Conservation (phyloP, 305 asterid species). For the Fraxinus sp. region DNA sequence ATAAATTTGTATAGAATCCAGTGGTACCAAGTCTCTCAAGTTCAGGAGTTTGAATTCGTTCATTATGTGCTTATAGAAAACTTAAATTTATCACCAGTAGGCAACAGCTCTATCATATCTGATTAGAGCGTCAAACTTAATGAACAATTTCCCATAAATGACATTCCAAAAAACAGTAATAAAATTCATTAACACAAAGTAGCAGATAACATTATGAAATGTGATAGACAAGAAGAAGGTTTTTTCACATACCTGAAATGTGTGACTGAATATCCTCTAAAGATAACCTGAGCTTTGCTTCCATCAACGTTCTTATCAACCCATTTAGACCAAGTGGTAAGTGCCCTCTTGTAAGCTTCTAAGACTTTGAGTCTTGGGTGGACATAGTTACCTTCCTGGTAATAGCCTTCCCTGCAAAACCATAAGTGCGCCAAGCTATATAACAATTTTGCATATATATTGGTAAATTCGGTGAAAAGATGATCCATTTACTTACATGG, state of each 20-base stretch:
- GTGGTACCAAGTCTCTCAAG: neutral
- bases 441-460: neutral
- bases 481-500: neutral
- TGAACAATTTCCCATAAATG: neutral
- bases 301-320: slow-evolving; percentile 60
- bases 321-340: slow-evolving; percentile 82
- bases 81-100: neutral
- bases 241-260: slow-evolving; percentile 72
- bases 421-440: neutral
- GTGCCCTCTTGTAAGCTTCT: slow-evolving; percentile 85
- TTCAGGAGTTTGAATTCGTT: neutral
- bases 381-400: slow-evolving; percentile 86
- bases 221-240: slow-evolving; percentile 2
- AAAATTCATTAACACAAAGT: neutral
- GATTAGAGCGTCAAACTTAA: neutral
- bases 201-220: neutral
- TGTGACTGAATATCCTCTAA: slow-evolving; percentile 82
- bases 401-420: slow-evolving; percentile 69
- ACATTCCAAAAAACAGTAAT: neutral
- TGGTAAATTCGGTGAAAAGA: neutral
- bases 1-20: neutral
- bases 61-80: neutral
- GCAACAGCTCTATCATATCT: neutral
- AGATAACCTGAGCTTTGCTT: slow-evolving; percentile 61
- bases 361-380: slow-evolving; percentile 74